Conservation (phyloP, 164 flowering plant species). For the Buxus sempervirens region DNA sequence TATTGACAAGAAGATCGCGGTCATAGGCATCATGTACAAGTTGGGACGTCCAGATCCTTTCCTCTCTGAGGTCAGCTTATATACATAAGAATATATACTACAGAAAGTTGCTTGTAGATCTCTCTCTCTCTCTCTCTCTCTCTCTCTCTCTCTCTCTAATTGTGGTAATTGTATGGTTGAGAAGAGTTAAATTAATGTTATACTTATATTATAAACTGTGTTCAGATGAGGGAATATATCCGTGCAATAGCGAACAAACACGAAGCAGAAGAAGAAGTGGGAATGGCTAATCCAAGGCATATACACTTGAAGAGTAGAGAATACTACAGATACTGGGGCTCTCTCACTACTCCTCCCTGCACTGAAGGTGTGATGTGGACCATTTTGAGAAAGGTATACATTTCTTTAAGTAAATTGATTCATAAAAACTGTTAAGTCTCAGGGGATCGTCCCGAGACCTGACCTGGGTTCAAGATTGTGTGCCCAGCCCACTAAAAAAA, state of each 20-base stretch:
- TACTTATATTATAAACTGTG: neutral
- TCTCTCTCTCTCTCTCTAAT: neutral
- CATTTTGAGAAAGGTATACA: constrained; percentile 21
- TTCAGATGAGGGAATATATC: constrained; percentile 14
- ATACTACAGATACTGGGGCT: constrained; percentile 29
- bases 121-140: constrained; percentile 5
- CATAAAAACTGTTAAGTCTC: too few species aligned
- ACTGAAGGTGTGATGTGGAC: constrained; percentile 29
- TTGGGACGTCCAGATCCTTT: constrained; percentile 22
- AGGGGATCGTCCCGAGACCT: too few species aligned
- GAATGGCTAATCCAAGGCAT: constrained; percentile 14
- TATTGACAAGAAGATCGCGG: constrained; percentile 14
- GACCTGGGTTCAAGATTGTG: too few species aligned
- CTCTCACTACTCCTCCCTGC: constrained; percentile 34
- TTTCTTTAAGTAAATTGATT: too few species aligned
- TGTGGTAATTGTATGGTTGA: neutral
- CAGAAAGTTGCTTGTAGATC: neutral
- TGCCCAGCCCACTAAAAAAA: too few species aligned
- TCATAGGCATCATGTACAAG: constrained; percentile 21
- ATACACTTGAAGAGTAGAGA: constrained; percentile 14
- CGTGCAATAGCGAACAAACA: neutral
- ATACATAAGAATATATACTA: too few species aligned
- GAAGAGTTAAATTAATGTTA: too few species aligned
- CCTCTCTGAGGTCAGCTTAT: constrained; percentile 14
- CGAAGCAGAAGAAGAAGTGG: constrained; percentile 4